These are phyloP conservation scores for Debaryomyces coudertii DNA, from an alignment of 1,139 yeast species.

Conservation along the genomic window DNA sequence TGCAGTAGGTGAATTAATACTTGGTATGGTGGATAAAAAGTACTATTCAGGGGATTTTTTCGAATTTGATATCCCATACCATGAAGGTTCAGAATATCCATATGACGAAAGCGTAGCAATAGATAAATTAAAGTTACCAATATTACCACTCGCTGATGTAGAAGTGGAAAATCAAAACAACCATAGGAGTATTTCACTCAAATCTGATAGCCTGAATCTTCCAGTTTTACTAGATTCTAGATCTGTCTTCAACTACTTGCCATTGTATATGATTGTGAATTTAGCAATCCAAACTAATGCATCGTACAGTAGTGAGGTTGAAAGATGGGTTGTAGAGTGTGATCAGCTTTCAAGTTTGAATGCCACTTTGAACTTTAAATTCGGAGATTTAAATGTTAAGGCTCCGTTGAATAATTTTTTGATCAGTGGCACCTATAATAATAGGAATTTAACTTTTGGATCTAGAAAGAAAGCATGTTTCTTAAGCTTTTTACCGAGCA, in stretches of 20 bases:
- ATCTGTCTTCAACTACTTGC: slow-evolving; percentile 55
- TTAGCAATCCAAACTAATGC: slow-evolving; percentile 80
- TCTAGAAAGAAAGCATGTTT: slow-evolving; percentile 65
- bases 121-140: slow-evolving; percentile 45
- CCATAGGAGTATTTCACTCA: slow-evolving; percentile 38
- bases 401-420: slow-evolving; percentile 59
- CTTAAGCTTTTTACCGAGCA: slow-evolving; percentile 56
- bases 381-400: slow-evolving; percentile 55
- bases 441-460: slow-evolving; percentile 46
- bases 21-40: slow-evolving; percentile 60
- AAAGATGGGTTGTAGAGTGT: slow-evolving; percentile 73
- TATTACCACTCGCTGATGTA: slow-evolving; percentile 58
- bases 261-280: slow-evolving; percentile 60
- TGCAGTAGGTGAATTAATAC: slow-evolving; percentile 45
- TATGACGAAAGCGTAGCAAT: slow-evolving; percentile 25
- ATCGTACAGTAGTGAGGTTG: slow-evolving; percentile 51
- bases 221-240: slow-evolving; percentile 70
- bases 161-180: slow-evolving; percentile 48
- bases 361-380: slow-evolving; percentile 58
- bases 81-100: slow-evolving; percentile 30
- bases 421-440: slow-evolving; percentile 37
- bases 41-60: slow-evolving; percentile 50
- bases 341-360: slow-evolving; percentile 34
- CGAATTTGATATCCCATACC: slow-evolving; percentile 48
- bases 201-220: slow-evolving; percentile 34